A percentile compares a stretch with the other conserved stretches of the same genome.
Conservation (phyloP, 805 yeast genomes). For the Starmerella etchellsii region DNA sequence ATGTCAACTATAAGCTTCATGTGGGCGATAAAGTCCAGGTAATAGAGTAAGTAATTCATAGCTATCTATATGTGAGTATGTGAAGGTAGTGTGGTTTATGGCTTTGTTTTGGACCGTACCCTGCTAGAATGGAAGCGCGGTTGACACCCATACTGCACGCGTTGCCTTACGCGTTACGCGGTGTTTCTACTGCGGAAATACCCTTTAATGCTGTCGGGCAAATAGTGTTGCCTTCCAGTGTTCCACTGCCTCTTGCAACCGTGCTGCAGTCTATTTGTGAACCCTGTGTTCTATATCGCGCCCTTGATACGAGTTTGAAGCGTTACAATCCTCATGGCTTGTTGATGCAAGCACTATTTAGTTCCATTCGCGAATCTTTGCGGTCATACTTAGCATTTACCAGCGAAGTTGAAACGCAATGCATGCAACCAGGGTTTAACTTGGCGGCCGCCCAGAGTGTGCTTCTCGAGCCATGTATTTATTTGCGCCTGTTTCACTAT, state of each 20-base stretch:
- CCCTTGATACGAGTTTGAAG: constrained; percentile 30
- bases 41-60: too few relatives aligned
- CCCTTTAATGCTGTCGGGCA: constrained; percentile 3
- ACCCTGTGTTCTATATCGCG: constrained; percentile 53
- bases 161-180: constrained; percentile 35
- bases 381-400: constrained; percentile 34
- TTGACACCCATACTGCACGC: too few relatives aligned
- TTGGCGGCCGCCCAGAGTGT: constrained; percentile 8
- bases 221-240: constrained; percentile 9
- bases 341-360: constrained; percentile 47
- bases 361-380: constrained; percentile 35
- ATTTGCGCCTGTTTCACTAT: constrained; percentile 44
- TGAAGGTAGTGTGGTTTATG: too few relatives aligned
- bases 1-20: constrained; percentile 16
- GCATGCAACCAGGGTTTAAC: background rate
- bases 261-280: constrained; percentile 48
- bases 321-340: constrained; percentile 30
- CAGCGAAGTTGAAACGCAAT: constrained; percentile 32
- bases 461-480: constrained; percentile 40
- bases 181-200: constrained; percentile 9
- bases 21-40: constrained; percentile 22
- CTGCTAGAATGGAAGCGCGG: too few relatives aligned
- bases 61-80: background rate
- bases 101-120: background rate
- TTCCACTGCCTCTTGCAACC: constrained; percentile 46